These are phyloP conservation scores for Phlebiopsis gigantea DNA, from an alignment of 768 basidiomycete species.

Conservation along the genomic window DNA sequence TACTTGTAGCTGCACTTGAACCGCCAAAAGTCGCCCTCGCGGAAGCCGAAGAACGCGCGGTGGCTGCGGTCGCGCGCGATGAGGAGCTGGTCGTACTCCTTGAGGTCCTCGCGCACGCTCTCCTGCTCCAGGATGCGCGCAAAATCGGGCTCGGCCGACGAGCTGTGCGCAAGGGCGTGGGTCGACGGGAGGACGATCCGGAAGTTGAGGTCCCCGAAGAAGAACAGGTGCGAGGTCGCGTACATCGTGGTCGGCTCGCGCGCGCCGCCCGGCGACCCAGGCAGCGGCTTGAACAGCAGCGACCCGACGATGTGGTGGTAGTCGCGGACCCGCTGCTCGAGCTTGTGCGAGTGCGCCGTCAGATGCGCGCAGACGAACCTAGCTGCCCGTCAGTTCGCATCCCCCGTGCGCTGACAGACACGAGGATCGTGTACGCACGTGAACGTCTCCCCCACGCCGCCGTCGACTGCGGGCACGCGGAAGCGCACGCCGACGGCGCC, in stretches of 20 bases:
- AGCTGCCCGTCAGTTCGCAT: slow-evolving; percentile 5
- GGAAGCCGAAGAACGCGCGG: slow-evolving; percentile 63
- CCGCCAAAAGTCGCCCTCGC: slow-evolving; percentile 82
- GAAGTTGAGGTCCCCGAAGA: slow-evolving; percentile 94
- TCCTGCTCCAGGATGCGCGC: slow-evolving; percentile 32
- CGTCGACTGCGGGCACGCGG: slow-evolving; percentile 53
- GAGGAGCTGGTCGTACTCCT: slow-evolving; percentile 69
- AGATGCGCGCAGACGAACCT: slow-evolving; percentile 94
- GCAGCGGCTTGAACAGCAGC: slow-evolving; percentile 66
- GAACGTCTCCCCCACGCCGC: slow-evolving; percentile 64
- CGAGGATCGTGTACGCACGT: slow-evolving; percentile 54
- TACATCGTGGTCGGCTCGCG: slow-evolving; percentile 57
- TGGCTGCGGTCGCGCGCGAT: slow-evolving; percentile 55
- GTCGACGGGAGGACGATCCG: slow-evolving; percentile 61
- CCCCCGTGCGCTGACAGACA: not conserved
- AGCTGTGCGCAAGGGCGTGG: slow-evolving; percentile 38
- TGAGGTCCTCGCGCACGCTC: slow-evolving; percentile 50
- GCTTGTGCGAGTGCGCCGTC: slow-evolving; percentile 69
- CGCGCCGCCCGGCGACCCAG: slow-evolving; percentile 27
- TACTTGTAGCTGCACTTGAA: slow-evolving; percentile 94
- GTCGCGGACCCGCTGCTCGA: slow-evolving; percentile 65
- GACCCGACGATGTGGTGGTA: slow-evolving; percentile 77
- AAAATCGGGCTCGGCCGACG: slow-evolving; percentile 34
- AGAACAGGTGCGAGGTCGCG: slow-evolving; percentile 84
- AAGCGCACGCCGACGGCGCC: slow-evolving; percentile 89